These are phyloP conservation scores for Xerocomellus intermedius DNA, from an alignment of 768 basidiomycete genomes.

Conservation along the genomic window DNA sequence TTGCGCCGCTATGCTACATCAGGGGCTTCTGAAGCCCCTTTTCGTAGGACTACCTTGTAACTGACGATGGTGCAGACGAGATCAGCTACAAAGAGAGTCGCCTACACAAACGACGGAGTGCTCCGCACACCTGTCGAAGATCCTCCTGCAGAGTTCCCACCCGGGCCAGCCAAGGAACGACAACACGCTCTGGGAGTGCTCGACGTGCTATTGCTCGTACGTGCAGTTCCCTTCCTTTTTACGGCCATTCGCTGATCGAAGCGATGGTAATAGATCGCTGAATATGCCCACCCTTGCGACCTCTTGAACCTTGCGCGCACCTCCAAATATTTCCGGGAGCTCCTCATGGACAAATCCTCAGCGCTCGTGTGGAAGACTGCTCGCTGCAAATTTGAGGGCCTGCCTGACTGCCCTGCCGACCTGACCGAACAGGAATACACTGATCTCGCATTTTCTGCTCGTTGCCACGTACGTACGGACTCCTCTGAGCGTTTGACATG, in stretches of 20 bases:
- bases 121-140: too few species aligned
- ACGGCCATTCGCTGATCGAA: background rate
- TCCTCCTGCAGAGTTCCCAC: background rate
- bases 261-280: constrained; percentile 34
- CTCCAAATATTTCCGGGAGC: constrained; percentile 34
- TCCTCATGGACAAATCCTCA: constrained; percentile 34
- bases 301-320: constrained; percentile 37
- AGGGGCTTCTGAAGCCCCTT: too few species aligned
- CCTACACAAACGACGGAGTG: too few species aligned
- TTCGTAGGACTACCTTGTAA: too few species aligned
- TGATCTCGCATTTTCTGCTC: constrained; percentile 37
- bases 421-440: constrained; percentile 45
- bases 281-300: constrained; percentile 35
- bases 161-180: background rate
- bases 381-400: constrained; percentile 33
- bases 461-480: constrained; percentile 20
- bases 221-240: background rate
- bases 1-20: too few species aligned
- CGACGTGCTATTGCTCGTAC: constrained; percentile 20
- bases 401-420: constrained; percentile 45
- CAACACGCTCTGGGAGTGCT: background rate
- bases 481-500: background rate
- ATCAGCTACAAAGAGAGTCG: background rate
- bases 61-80: background rate
- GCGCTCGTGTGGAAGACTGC: constrained; percentile 24